Conservation (phyloP, 2,329 filamentous ascomycete species). For the Mariannaea sp. region DNA sequence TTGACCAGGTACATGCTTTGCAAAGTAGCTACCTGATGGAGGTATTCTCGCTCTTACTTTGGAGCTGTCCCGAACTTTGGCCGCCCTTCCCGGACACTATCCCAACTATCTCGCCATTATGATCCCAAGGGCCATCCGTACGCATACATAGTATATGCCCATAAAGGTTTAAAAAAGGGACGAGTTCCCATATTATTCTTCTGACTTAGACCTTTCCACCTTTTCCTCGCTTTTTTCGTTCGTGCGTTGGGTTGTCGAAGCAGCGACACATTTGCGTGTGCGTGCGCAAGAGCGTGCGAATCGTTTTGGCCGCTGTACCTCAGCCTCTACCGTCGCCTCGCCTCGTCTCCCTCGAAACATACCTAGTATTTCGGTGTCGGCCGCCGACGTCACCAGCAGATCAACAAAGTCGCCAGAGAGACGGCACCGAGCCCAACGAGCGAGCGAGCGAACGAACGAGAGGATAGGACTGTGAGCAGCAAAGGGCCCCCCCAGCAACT, state of each 20-base stretch:
- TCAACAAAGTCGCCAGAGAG: slow-evolving; percentile 29
- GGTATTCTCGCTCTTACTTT: background rate
- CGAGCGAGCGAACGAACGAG: slow-evolving; percentile 17
- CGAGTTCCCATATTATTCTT: slow-evolving; percentile 3
- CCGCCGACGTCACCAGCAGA: slow-evolving; percentile 38
- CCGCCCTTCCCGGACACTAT: slow-evolving; percentile 17
- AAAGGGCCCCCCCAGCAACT: slow-evolving; percentile 14
- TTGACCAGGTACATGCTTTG: background rate
- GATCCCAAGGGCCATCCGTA: slow-evolving; percentile 1
- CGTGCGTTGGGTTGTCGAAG: slow-evolving; percentile 6
- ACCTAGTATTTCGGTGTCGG: slow-evolving; percentile 30
- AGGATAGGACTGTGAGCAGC: slow-evolving; percentile 14
- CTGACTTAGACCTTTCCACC: slow-evolving; percentile 1
- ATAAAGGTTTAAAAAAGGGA: slow-evolving; percentile 8
- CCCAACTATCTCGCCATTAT: slow-evolving; percentile 14
- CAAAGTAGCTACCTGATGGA: too few species aligned
- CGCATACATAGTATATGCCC: background rate
- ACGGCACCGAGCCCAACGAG: slow-evolving; percentile 27
- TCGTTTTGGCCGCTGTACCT: background rate
- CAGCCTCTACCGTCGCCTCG: slow-evolving; percentile 1
- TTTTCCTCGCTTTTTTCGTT: background rate
- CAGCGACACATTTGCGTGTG: background rate
- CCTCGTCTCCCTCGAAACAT: slow-evolving; percentile 22
- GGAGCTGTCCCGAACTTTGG: slow-evolving; percentile 15
- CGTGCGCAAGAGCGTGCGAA: slow-evolving; percentile 7